phyloP scores from a whole-genome alignment of 2,329 filamentous ascomycete genomes.

The Aaosphaeria pasadenensis region DNA sequence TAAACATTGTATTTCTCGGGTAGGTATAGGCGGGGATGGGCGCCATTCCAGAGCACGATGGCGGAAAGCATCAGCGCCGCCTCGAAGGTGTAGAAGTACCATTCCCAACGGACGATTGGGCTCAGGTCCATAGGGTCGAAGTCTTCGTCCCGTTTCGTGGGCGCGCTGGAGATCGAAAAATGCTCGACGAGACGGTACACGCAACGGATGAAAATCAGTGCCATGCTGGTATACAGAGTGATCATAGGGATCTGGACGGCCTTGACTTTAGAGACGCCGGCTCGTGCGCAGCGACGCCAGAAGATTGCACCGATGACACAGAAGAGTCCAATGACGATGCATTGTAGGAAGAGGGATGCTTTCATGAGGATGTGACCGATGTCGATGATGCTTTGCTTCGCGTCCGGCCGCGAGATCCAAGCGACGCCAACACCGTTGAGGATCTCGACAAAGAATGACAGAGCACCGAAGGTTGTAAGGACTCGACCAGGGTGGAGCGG shows the following conservation, averaged over 20 bases:
- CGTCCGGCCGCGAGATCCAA: conserved; percentile 36
- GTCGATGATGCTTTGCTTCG: conserved; percentile 29
- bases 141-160: conserved; percentile 31
- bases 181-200: conserved; percentile 53
- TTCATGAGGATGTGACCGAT: conserved; percentile 47
- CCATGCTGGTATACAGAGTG: conserved; percentile 44
- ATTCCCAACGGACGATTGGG: conserved; percentile 43
- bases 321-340: conserved; percentile 47
- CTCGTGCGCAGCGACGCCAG: conserved; percentile 39
- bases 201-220: conserved; percentile 44
- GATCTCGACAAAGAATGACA: conserved; percentile 49
- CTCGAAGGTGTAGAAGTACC: conserved; percentile 54
- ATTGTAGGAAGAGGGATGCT: conserved; percentile 47
- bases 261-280: conserved; percentile 43
- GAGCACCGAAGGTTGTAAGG: conserved; percentile 54
- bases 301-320: conserved; percentile 43
- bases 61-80: conserved; percentile 49
- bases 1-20: conserved; percentile 51
- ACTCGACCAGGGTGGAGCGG: conserved; percentile 55
- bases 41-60: conserved; percentile 47
- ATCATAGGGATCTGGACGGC: conserved; percentile 41
- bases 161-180: conserved; percentile 47
- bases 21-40: conserved; percentile 48
- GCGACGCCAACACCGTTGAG: conserved; percentile 50
- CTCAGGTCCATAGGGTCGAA: conserved; percentile 33